Evolutionary conservation across 495 filamentous ascomycete species (phyloP), one percentile per base, ranked within the genome.

Genomic region (Tuber indicum): DNA sequence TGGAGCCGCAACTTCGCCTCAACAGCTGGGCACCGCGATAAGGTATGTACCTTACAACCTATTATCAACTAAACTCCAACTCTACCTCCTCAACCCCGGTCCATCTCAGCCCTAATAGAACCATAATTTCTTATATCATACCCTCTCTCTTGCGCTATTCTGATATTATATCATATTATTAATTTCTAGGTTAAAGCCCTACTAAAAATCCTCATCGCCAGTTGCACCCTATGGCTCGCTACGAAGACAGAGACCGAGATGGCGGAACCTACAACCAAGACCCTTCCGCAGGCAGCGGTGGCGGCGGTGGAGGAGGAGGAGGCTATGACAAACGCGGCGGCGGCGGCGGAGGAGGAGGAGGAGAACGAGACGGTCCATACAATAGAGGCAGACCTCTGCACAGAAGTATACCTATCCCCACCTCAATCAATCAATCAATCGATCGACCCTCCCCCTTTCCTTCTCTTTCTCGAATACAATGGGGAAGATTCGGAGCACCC

Each of bases 321-420:
- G 49, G 81, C 23, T 76, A 82, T 43, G 80, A 81, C 4, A 81
- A 81, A 36, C 80, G 90, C 87, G 9, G 88, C 89, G 32, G 32
- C 32, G 19, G 89, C 89, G 39, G 83, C 79, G 32, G 86, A 89
- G 39, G 87, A 90, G 7, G 87, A 88, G 39, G 87, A 90, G 7
- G 87, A 88, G 66, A 84, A 82, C 41, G 82, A 86, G 78, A 92
- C 88, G 52, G 86, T 85, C 80, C 77, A 3, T 82, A 82, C 39
- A 82, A 82, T 49, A 75, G 81, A 72, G 81, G 81, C 44, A 75
- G 82, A 32, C 78, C 78, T 44, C 44, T 81, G 42, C 82, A 81
- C 44, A 75, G 82, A 83, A 75, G 79, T 78, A 74, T 72, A 72
- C 79, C 71, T 46, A 62, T 46, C 49, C 46, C 26, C 46, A 36